Evolutionary conservation across 768 basidiomycete genomes (phyloP), one percentile per base, ranked within the genome.

Genomic region (Pleurotus giganteus): DNA sequence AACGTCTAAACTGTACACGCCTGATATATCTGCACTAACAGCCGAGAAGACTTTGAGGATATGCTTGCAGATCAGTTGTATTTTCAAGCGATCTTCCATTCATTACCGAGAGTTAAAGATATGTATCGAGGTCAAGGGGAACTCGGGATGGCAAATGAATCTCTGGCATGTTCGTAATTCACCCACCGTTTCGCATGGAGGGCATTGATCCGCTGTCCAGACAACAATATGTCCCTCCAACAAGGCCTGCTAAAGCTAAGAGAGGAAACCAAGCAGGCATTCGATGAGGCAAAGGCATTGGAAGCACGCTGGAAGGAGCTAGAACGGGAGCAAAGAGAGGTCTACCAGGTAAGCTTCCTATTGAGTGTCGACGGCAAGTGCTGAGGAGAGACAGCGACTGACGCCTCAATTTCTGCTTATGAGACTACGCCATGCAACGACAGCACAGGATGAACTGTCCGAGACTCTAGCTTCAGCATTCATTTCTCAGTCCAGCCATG

Each of bases 11-110:
- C 37, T 41, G 57, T 15, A 15, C 39, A 37, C 12, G 19, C 50
- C 53, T 58, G 44, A 64, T 19, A 21, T 15, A 49, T 31, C 23
- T 27, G 31, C 28, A 26, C 43, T 46, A 44, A n/a, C 63, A 94
- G 93, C 60, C 83, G 90, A 47, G 88, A 91, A 60, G 93, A 94
- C 62, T 78, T 98, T n/a, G 91, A 97, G 68, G 93, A 95, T 64
- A 73, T 97, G 4, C 72, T 97, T 19, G 76, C 79, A 12, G 91
- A 97, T 65, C 88, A 86, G 0, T 71, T 74, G 13, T 94, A 94
- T 67, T 94, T 95, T 60, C 89, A 95, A 66, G 89, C 94, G 6
- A 75, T 89, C 58, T 88, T 98, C 59, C 88, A 94, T 69, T 84
- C 90, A 1, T 71, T 96, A 8, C 74, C 84, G 2, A 75, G 77